These are phyloP conservation scores for Candida silvatica DNA, from an alignment of 805 yeast genomes.

Conservation along the genomic window DNA sequence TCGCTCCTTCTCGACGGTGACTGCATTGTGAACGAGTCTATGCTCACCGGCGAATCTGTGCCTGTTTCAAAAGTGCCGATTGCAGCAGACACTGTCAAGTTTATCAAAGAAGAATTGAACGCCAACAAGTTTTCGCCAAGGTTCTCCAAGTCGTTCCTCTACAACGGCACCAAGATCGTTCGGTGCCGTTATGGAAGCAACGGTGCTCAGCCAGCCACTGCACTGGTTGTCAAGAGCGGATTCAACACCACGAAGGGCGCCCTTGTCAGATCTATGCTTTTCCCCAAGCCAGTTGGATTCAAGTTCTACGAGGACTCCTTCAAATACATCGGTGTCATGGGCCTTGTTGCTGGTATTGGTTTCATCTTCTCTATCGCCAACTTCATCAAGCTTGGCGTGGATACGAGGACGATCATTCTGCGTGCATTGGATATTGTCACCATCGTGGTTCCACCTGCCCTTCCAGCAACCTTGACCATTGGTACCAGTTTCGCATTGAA, in stretches of 20 bases:
- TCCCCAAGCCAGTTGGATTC: constrained; percentile 91
- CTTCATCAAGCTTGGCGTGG: constrained; percentile 70
- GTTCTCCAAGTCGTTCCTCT: constrained; percentile 70
- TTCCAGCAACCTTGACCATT: constrained; percentile 94
- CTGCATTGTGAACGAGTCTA: constrained; percentile 93
- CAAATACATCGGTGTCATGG: constrained; percentile 93
- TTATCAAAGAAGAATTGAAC: constrained; percentile 46
- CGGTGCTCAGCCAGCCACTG: constrained; percentile 68
- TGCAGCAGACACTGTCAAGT: constrained; percentile 47
- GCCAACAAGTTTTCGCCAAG: constrained; percentile 48
- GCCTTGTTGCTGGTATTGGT: constrained; percentile 74
- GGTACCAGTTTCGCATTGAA: constrained; percentile 90
- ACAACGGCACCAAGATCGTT: constrained; percentile 83
- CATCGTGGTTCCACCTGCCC: constrained; percentile 96
- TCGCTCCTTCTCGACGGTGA: constrained; percentile 83
- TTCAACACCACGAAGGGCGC: constrained; percentile 96
- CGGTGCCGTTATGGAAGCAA: constrained; percentile 62
- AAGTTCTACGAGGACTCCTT: constrained; percentile 92
- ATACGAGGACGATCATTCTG: constrained; percentile 59
- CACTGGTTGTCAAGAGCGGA: constrained; percentile 83
- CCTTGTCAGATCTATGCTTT: constrained; percentile 87
- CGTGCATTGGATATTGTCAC: constrained; percentile 93
- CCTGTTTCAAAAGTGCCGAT: constrained; percentile 84
- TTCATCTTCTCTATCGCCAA: constrained; percentile 77
- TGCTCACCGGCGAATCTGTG: constrained; percentile 97